A percentile compares a stretch with the other conserved stretches of the same genome.
phyloP scores from a whole-genome alignment of 768 basidiomycete genomes.

The Russula sp. region DNA sequence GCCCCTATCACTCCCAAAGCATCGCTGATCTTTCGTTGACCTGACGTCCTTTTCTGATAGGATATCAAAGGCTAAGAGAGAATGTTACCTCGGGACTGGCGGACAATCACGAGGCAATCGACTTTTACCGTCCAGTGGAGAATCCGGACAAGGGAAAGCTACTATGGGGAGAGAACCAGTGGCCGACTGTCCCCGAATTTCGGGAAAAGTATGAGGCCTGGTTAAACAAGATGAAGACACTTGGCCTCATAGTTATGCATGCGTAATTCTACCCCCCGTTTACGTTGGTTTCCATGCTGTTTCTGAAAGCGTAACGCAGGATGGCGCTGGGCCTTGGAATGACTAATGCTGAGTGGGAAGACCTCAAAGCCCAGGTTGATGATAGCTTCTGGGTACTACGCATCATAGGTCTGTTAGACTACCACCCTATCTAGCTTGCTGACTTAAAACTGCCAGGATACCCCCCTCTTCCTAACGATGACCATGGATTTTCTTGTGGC shows the following conservation, averaged over 20 bases:
- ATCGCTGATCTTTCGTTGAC: background rate
- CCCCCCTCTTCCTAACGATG: slow-evolving; percentile 75
- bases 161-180: slow-evolving; percentile 85
- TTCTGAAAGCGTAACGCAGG: slow-evolving; percentile 39
- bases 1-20: too few relatives aligned
- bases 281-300: background rate
- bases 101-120: slow-evolving; percentile 83
- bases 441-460: slow-evolving; percentile 52
- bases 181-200: slow-evolving; percentile 65
- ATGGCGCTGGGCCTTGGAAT: slow-evolving; percentile 82
- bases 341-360: slow-evolving; percentile 64
- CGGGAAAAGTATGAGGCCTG: slow-evolving; percentile 64
- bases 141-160: slow-evolving; percentile 66
- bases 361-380: slow-evolving; percentile 63
- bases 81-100: slow-evolving; percentile 83
- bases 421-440: slow-evolving; percentile 6
- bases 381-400: slow-evolving; percentile 92
- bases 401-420: slow-evolving; percentile 55
- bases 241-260: slow-evolving; percentile 82
- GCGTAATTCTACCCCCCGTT: slow-evolving; percentile 47
- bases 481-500: slow-evolving; percentile 86
- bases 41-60: slow-evolving; percentile 40
- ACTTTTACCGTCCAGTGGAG: slow-evolving; percentile 73
- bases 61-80: slow-evolving; percentile 76
- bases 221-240: slow-evolving; percentile 80